phyloP scores from a whole-genome alignment of 2,329 filamentous ascomycete species.

The Chaetomiaceae sp. region DNA sequence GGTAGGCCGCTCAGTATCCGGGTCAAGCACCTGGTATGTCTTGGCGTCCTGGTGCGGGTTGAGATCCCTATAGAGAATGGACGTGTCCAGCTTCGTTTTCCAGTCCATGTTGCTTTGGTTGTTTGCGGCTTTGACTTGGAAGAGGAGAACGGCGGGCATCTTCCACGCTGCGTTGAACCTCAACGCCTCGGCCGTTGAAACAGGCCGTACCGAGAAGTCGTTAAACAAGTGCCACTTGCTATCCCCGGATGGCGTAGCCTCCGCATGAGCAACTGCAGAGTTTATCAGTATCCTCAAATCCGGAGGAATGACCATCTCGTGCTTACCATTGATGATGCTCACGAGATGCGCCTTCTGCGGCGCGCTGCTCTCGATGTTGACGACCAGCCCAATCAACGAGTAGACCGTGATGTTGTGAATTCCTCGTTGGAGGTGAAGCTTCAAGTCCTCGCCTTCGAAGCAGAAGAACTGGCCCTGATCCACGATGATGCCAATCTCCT shows the following conservation, averaged over 20 bases:
- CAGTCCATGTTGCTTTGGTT: conserved; percentile 80
- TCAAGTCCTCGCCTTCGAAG: conserved; percentile 87
- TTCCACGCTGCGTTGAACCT: conserved; percentile 92
- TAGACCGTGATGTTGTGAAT: conserved; percentile 81
- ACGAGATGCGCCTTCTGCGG: conserved; percentile 87
- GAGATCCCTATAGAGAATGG: conserved; percentile 70
- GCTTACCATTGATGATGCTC: conserved; percentile 75
- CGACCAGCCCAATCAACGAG: conserved; percentile 81
- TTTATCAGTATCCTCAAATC: conserved; percentile 22
- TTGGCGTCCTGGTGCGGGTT: conserved; percentile 38
- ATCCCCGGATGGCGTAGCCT: conserved; percentile 49
- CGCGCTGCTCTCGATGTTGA: conserved; percentile 81
- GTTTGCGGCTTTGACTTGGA: conserved; percentile 73
- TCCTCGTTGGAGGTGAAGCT: conserved; percentile 69
- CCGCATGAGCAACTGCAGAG: conserved; percentile 58
- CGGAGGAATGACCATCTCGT: background rate
- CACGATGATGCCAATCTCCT: conserved; percentile 88
- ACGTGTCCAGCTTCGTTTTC: conserved; percentile 79
- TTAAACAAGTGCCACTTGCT: conserved; percentile 95
- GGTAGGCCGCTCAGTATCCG: conserved; percentile 57
- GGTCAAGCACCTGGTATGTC: conserved; percentile 55
- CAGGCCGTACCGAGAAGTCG: conserved; percentile 82
- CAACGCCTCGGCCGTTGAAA: conserved; percentile 76
- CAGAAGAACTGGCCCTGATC: conserved; percentile 90
- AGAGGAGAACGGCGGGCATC: conserved; percentile 78